Evolutionary conservation across 2,329 filamentous ascomycete species (phyloP).

Genomic region (Knoxdaviesia proteae): DNA sequence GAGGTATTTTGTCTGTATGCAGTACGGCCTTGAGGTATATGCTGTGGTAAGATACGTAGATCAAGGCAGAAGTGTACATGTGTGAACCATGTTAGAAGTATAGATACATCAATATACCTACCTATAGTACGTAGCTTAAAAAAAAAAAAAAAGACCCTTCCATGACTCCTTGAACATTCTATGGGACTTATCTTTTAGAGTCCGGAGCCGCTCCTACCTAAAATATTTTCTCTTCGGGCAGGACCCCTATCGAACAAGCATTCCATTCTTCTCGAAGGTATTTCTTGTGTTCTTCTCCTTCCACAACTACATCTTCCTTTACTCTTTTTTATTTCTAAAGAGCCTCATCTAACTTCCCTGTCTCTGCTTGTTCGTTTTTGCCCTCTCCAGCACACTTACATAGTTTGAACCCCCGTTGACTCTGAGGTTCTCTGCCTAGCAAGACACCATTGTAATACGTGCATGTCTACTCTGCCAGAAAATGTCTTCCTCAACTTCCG

Average conservation of each 20-base stretch:
- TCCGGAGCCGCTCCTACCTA: neutral
- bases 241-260: too few species aligned
- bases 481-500: neutral
- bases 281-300: neutral
- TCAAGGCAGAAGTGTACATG: too few species aligned
- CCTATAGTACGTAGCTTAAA: too few species aligned
- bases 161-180: too few species aligned
- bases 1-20: too few species aligned
- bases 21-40: too few species aligned
- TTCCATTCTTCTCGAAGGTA: neutral
- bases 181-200: too few species aligned
- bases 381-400: neutral
- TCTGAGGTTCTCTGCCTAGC: neutral
- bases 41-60: too few species aligned
- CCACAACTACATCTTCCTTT: neutral
- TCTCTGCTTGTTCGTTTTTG: neutral
- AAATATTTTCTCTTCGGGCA: neutral
- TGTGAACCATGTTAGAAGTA: too few species aligned
- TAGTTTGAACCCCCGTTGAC: neutral
- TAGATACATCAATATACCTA: too few species aligned
- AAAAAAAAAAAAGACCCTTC: too few species aligned
- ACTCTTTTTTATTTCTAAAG: neutral
- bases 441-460: too few species aligned
- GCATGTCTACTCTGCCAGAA: neutral
- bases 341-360: neutral